These are phyloP conservation scores for Aureobasidium zeae DNA, from an alignment of 2,329 filamentous ascomycete genomes.

Conservation along the genomic window DNA sequence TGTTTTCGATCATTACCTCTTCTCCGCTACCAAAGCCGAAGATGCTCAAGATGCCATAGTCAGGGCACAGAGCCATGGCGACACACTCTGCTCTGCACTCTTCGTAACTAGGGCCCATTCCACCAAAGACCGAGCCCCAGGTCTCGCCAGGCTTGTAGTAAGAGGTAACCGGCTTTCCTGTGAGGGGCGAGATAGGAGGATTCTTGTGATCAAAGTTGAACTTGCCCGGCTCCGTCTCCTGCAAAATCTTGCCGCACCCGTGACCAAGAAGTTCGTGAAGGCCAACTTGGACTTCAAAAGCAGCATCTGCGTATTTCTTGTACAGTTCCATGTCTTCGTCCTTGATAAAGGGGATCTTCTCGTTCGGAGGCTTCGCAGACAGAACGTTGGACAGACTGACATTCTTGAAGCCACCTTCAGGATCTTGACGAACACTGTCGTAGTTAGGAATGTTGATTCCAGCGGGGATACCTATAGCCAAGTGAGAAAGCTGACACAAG, in stretches of 20 bases:
- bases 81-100: slow-evolving; percentile 92
- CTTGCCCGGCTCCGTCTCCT: slow-evolving; percentile 70
- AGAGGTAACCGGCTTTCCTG: slow-evolving; percentile 64
- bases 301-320: slow-evolving; percentile 70
- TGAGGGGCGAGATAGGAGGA: slow-evolving; percentile 73
- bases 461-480: slow-evolving; percentile 47
- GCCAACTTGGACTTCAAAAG: slow-evolving; percentile 93
- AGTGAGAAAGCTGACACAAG: too few relatives aligned
- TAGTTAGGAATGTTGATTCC: slow-evolving; percentile 45
- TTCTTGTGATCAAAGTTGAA: slow-evolving; percentile 84
- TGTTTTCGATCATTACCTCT: slow-evolving; percentile 23
- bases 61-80: slow-evolving; percentile 82
- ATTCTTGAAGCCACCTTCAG: slow-evolving; percentile 70
- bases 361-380: slow-evolving; percentile 81
- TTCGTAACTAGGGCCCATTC: slow-evolving; percentile 80
- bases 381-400: slow-evolving; percentile 90
- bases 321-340: slow-evolving; percentile 69
- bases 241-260: slow-evolving; percentile 85
- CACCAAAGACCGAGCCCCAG: slow-evolving; percentile 67
- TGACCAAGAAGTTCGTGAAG: slow-evolving; percentile 85
- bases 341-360: slow-evolving; percentile 83
- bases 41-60: slow-evolving; percentile 79
- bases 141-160: slow-evolving; percentile 96
- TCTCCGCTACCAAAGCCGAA: slow-evolving; percentile 82
- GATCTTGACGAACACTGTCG: slow-evolving; percentile 68